A percentile compares a stretch with the other conserved stretches of the same genome.
Evolutionary conservation across 2,329 filamentous ascomycete genomes (phyloP).

Genomic region (Colletotrichum spinosum): DNA sequence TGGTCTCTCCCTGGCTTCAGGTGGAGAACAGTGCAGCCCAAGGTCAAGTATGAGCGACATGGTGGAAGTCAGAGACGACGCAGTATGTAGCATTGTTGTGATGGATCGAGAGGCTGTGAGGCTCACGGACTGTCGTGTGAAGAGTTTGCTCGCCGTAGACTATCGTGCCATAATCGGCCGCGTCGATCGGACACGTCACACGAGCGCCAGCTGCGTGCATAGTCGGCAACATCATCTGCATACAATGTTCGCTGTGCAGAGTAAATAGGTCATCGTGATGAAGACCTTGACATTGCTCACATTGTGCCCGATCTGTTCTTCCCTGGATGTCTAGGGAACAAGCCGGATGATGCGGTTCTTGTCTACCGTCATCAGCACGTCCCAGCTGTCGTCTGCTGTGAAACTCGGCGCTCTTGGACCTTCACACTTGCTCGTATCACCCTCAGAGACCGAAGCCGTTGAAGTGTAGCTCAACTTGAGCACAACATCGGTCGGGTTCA

Average conservation of each 20-base stretch:
- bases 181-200: neutral
- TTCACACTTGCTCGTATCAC: too few relatives aligned
- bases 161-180: constrained; percentile 21
- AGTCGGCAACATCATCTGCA: constrained; percentile 26
- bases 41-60: too few relatives aligned
- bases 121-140: constrained; percentile 37
- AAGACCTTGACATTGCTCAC: neutral
- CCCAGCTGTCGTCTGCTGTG: constrained; percentile 5
- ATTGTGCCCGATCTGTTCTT: too few relatives aligned
- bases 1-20: neutral
- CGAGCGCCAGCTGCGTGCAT: constrained; percentile 35
- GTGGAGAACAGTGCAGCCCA: too few relatives aligned
- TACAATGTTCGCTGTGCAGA: constrained; percentile 33
- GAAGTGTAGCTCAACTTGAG: constrained; percentile 36
- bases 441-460: constrained; percentile 38
- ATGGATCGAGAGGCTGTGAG: neutral
- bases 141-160: constrained; percentile 33
- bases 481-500: constrained; percentile 35
- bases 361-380: constrained; percentile 15
- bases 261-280: neutral
- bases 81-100: too few relatives aligned
- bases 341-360: too few relatives aligned
- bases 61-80: too few relatives aligned
- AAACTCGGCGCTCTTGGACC: neutral
- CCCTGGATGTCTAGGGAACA: too few relatives aligned